phyloP scores from a whole-genome alignment of 768 basidiomycete species.

The Suillus cothurnatus region DNA sequence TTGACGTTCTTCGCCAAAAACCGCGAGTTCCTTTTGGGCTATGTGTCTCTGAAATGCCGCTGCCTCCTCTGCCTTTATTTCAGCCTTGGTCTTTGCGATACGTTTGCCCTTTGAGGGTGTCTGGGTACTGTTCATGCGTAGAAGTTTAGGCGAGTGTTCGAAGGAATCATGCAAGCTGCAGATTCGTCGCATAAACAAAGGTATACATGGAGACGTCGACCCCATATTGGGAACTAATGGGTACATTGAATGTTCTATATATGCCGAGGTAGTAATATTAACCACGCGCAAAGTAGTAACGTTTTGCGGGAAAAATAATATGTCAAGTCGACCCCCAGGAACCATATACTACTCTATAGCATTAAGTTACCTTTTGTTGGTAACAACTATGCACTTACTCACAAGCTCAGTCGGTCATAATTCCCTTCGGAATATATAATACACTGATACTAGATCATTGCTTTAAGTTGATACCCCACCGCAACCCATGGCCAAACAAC shows the following conservation, averaged over 20 bases:
- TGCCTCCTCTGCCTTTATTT: neutral
- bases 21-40: neutral
- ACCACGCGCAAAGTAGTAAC: too few relatives aligned
- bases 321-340: neutral
- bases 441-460: neutral
- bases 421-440: conserved; percentile 4
- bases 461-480: neutral
- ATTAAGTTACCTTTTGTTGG: too few relatives aligned
- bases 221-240: conserved; percentile 4
- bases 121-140: neutral
- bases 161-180: neutral
- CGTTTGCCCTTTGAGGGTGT: too few relatives aligned
- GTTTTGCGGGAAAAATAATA: too few relatives aligned
- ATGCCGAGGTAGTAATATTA: too few relatives aligned
- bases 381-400: too few relatives aligned
- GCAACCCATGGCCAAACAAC: neutral
- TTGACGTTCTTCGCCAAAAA: neutral
- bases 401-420: too few relatives aligned
- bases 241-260: conserved; percentile 10
- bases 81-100: neutral
- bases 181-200: conserved; percentile 6
- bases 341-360: neutral
- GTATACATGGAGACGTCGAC: conserved; percentile 16
- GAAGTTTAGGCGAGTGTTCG: neutral
- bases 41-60: neutral